Conservation (phyloP, 2,329 filamentous ascomycete species). For the Bipolaris victoriae region DNA sequence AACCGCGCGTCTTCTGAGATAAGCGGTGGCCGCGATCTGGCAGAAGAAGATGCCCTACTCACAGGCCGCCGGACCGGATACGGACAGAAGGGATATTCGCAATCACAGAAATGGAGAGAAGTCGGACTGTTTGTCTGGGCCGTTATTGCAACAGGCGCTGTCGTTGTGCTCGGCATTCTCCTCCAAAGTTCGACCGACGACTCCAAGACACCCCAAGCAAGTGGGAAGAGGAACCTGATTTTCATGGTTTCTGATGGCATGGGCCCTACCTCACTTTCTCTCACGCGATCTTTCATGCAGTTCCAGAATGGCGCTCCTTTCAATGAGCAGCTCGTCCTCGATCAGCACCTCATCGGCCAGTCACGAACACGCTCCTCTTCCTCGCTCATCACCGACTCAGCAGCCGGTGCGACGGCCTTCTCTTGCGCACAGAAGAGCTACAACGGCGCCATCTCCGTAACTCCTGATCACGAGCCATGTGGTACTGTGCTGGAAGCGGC, state of each 20-base stretch:
- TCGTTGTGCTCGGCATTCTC: conserved; percentile 81
- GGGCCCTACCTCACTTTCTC: conserved; percentile 86
- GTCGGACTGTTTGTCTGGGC: conserved; percentile 82
- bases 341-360: conserved; percentile 87
- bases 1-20: conserved; percentile 62
- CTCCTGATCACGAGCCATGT: conserved; percentile 84
- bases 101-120: conserved; percentile 70
- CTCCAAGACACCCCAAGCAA: conserved; percentile 44
- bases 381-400: conserved; percentile 90
- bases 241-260: conserved; percentile 99
- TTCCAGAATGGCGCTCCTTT: conserved; percentile 73
- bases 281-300: conserved; percentile 88
- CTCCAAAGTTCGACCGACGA: conserved; percentile 66
- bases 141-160: conserved; percentile 75
- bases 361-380: conserved; percentile 84
- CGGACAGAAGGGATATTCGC: conserved; percentile 31
- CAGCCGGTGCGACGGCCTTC: conserved; percentile 96
- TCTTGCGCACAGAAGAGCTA: conserved; percentile 93
- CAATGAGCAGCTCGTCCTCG: conserved; percentile 77
- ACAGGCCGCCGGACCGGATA: conserved; percentile 58
- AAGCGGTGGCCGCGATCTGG: conserved; percentile 61
- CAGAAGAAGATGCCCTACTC: conserved; percentile 68
- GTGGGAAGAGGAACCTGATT: conserved; percentile 85
- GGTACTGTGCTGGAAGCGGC: conserved; percentile 94
- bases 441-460: conserved; percentile 91